A percentile compares a stretch with the other conserved stretches of the same genome.
These are phyloP conservation scores for Recurvomyces mirabilis DNA, from an alignment of 495 filamentous ascomycete species.

Conservation along the genomic window DNA sequence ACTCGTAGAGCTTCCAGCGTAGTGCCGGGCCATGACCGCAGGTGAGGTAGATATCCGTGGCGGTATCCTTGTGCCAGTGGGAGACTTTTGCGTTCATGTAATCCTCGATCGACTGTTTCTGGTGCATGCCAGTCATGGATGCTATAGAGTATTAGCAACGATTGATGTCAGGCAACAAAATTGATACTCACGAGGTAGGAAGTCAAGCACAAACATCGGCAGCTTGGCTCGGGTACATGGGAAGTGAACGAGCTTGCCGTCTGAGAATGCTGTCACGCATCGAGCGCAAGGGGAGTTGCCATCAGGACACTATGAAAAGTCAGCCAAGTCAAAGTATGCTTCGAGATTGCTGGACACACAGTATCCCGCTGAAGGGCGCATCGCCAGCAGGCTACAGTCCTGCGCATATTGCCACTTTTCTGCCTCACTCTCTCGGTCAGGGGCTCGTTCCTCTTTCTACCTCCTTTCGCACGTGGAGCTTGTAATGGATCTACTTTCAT, in stretches of 20 bases:
- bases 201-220: conserved; percentile 23
- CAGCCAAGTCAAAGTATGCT: not conserved
- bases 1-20: conserved; percentile 29
- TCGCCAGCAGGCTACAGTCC: conserved; percentile 28
- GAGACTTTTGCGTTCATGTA: conserved; percentile 24
- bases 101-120: conserved; percentile 25
- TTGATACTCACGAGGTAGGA: conserved; percentile 24
- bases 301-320: conserved; percentile 11
- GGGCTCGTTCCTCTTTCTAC: conserved; percentile 1
- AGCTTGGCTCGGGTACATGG: conserved; percentile 28
- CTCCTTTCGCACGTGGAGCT: conserved; percentile 4
- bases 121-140: conserved; percentile 27
- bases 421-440: not conserved
- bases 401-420: conserved; percentile 23
- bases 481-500: not conserved
- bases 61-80: conserved; percentile 12
- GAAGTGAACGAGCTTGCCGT: conserved; percentile 21
- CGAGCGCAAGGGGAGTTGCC: conserved; percentile 25
- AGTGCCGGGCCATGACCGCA: conserved; percentile 19
- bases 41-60: conserved; percentile 16
- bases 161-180: not conserved
- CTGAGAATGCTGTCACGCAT: conserved; percentile 22
- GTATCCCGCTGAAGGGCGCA: conserved; percentile 29
- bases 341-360: conserved; percentile 15
- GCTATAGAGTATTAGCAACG: conserved; percentile 6